Percentiles rank a stretch among this genome's conserved stretches.
These are phyloP conservation scores for Coprinopsis marcescibilis DNA, from an alignment of 768 basidiomycete species.

Conservation along the genomic window DNA sequence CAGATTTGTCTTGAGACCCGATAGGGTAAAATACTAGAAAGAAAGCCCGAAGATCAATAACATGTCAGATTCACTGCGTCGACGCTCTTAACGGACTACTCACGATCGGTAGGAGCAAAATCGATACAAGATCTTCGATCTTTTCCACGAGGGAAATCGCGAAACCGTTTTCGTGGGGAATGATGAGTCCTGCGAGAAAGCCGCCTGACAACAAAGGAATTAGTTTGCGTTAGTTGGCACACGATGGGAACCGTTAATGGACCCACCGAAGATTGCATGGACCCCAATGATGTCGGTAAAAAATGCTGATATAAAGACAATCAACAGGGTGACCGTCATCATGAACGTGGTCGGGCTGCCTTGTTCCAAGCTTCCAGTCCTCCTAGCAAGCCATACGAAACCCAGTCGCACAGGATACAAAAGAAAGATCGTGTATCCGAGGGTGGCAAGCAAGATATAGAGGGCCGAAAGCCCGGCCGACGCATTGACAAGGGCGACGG, in stretches of 20 bases:
- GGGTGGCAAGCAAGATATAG: slow-evolving; percentile 66
- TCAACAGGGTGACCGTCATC: slow-evolving; percentile 74
- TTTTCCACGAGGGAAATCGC: slow-evolving; percentile 78
- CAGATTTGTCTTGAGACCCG: slow-evolving; percentile 77
- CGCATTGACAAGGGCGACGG: slow-evolving; percentile 81
- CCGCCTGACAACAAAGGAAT: slow-evolving; percentile 41
- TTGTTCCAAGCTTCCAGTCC: slow-evolving; percentile 66
- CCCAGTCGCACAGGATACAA: slow-evolving; percentile 58
- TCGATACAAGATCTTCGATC: slow-evolving; percentile 79
- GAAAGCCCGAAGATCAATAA: background rate
- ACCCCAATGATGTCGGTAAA: slow-evolving; percentile 85
- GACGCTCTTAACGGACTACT: slow-evolving; percentile 21
- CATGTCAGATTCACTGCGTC: background rate
- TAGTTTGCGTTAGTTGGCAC: slow-evolving; percentile 4
- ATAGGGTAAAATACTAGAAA: slow-evolving; percentile 68
- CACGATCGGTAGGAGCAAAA: slow-evolving; percentile 73
- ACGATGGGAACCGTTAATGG: slow-evolving; percentile 20
- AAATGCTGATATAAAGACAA: slow-evolving; percentile 72
- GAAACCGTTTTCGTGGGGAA: slow-evolving; percentile 79
- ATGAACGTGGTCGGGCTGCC: slow-evolving; percentile 67
- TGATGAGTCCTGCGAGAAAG: slow-evolving; percentile 76
- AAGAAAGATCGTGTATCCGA: slow-evolving; percentile 63
- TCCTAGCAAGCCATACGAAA: slow-evolving; percentile 59
- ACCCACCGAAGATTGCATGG: slow-evolving; percentile 57
- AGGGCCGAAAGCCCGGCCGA: slow-evolving; percentile 68